These are phyloP conservation scores for Atkinsonella texensis DNA, from an alignment of 2,329 filamentous ascomycete genomes.

Conservation along the genomic window DNA sequence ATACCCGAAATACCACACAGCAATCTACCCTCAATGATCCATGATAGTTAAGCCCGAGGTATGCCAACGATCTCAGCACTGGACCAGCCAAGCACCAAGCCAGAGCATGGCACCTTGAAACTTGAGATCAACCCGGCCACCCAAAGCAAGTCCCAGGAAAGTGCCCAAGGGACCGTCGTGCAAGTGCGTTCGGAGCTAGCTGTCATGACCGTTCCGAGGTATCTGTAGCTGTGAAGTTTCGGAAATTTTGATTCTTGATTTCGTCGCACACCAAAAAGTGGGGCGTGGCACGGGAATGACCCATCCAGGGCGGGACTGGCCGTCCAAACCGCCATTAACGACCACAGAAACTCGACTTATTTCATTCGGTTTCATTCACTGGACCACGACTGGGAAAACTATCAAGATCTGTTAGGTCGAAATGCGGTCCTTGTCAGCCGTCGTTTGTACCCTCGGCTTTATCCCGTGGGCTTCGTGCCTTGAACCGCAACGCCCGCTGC, in stretches of 20 bases:
- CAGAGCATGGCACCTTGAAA: neutral
- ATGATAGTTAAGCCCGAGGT: constrained; percentile 4
- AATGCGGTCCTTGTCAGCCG: constrained; percentile 3
- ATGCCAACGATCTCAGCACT: neutral
- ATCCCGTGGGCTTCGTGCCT: constrained; percentile 6
- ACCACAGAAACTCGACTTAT: neutral
- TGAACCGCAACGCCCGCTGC: constrained; percentile 6
- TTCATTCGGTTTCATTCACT: neutral
- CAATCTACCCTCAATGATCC: neutral
- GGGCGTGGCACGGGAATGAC: no score
- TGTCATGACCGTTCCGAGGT: no score
- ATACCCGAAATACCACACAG: no score
- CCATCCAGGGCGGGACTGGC: neutral
- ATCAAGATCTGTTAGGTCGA: neutral
- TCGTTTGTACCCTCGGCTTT: constrained; percentile 4
- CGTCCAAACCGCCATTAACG: neutral
- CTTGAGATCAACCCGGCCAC: neutral
- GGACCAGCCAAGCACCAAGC: neutral
- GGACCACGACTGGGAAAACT: neutral
- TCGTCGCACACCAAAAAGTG: no score
- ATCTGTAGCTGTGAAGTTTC: no score
- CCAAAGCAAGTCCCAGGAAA: neutral
- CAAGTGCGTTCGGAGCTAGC: no score
- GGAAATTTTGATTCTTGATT: neutral
- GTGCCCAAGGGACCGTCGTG: neutral